Base-by-base conservation (phyloP, 371 early-diverging fungal genomes). In the Fennellomyces sp. region DNA sequence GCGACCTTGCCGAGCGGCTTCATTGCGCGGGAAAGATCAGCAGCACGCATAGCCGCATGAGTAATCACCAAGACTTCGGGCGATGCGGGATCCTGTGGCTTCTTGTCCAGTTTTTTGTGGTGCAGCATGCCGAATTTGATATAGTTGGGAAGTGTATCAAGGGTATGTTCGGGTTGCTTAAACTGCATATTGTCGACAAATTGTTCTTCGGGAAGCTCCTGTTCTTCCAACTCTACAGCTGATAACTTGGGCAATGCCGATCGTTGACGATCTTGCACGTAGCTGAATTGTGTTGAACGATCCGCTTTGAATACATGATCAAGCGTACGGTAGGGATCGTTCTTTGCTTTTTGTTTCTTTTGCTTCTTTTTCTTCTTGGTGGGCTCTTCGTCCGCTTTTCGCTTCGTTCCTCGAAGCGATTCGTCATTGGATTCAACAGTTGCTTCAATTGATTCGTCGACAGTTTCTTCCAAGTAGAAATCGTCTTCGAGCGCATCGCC, bases 31-130 rank as follows among this genome's bases (percentile, higher is more conserved):
- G 83, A 83, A 38, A 94, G 73, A 33, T 90, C 88, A 0, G 91
- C 82, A 1, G 89, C 87, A 17, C 94, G 82, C 38, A 92, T 75
- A 10, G 93, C 94, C 19, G 92, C 88, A 23, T 88, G 81, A 23
- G 90, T 85, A 2, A 94, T 58, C 27, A 94, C 80, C 26, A 94
- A 63, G 3, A 89, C 86, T 11, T 83, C 78, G 6, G 91, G 93
- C 1, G 85, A 85, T 50, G 76, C 83, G 5, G 67, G 73, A 28
- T 73, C 70, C 17, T 75, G 79, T 26, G 82, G 83, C 31, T 75
- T 78, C 54, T 83, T 75, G 3, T 72, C 66, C 47, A 88, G 64
- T 39, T 85, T 83, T 51, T 72, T 81, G 57, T 73, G 80, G 27
- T 69, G 64, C 42, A 68, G 69, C 28, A 80, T 78, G 53, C 82